Evolutionary conservation across 2,329 filamentous ascomycete genomes (phyloP).

Genomic region (Polytolypa hystricis): DNA sequence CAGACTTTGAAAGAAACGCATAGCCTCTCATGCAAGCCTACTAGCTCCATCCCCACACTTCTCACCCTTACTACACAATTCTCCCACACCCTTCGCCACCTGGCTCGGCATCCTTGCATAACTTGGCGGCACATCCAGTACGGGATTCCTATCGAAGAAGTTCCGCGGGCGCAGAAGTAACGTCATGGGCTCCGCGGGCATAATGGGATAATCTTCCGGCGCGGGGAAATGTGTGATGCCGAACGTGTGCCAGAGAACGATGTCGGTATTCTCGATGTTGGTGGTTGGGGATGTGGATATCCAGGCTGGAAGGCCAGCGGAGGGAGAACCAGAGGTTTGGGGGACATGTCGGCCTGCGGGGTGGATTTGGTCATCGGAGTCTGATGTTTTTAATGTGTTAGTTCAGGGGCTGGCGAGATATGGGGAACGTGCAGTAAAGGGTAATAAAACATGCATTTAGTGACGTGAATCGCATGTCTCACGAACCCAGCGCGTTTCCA

Average conservation of each 20-base stretch:
- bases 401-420: no score
- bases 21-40: no score
- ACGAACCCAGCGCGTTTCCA: conserved; percentile 88
- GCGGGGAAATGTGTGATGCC: conserved; percentile 81
- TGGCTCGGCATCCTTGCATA: conserved; percentile 64
- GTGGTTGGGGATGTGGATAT: conserved; percentile 53
- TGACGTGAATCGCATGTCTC: conserved; percentile 76
- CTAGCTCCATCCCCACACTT: conserved; percentile 31
- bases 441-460: conserved; percentile 55
- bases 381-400: conserved; percentile 32
- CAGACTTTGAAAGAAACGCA: no score
- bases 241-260: conserved; percentile 92
- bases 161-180: conserved; percentile 67
- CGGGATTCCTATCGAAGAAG: conserved; percentile 73
- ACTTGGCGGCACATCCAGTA: conserved; percentile 67
- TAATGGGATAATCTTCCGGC: conserved; percentile 84
- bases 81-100: conserved; percentile 35
- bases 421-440: conserved; percentile 5
- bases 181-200: conserved; percentile 79
- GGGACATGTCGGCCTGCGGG: conserved; percentile 80
- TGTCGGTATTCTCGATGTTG: conserved; percentile 67
- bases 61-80: conserved; percentile 18
- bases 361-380: conserved; percentile 70
- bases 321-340: conserved; percentile 72
- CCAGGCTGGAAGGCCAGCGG: conserved; percentile 63